Evolutionary conservation across 1,284 basidiomycete species (phyloP), one percentile per base, ranked within the genome.

Genomic region (Irpex sp.): DNA sequence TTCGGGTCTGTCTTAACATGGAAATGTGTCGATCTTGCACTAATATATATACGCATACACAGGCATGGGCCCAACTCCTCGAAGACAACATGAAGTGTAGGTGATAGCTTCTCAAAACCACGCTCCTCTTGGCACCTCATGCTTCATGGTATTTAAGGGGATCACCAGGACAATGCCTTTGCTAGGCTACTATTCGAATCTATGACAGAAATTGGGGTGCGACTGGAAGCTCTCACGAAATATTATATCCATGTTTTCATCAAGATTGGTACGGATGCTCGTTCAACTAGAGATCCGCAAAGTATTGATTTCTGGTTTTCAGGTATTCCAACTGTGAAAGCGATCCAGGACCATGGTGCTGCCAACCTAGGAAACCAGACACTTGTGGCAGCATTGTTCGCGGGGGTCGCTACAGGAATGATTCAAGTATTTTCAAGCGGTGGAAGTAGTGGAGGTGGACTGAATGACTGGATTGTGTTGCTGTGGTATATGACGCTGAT

Each of bases 351-450:
- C 65, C 87, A 89, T 67, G 86, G 82, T 66, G 86, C 82, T 4
- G 78, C 64, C 36, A 89, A 88, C 65, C 76, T 90, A 4, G 80
- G 89, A 37, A 90, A 89, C 66, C 76, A 89, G 50, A 88, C 86
- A 47, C 89, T 87, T 5, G 85, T 90, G 11, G 88, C 88, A 33
- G 90, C 88, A 58, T 90, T 91, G 75, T 90, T 91, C 74, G 88
- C 86, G 35, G 88, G 86, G 19, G 88, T 91, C 62, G 90, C 88
- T 1, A 88, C 87, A 21, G 87, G 85, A 5, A 88, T 85, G 0
- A 72, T 89, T 64, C 88, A 89, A 68, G 88, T 86, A 68, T 13
- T 31, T 4, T 26, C 21, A 5, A 31, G 4, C 31, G 31, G 31
- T 4, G 31, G 31, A 2, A 31, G 31, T 31, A 7, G n/a, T 17